Evolutionary conservation across 441 rosid genomes (phyloP), one percentile per base, ranked within the genome.

Genomic region (Raphanus hybrid): DNA sequence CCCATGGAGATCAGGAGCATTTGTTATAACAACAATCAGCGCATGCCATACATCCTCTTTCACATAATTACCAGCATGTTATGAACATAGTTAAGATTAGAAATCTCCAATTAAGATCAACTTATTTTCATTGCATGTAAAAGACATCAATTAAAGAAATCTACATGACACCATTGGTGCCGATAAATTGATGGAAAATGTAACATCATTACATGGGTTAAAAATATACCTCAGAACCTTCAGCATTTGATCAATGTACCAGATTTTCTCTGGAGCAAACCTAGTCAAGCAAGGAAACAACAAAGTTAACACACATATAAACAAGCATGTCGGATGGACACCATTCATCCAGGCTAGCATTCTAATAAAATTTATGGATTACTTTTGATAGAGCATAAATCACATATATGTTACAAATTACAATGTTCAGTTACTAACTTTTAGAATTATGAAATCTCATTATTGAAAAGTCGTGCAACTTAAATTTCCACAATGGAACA

Each of bases 211-310:
- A 54, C 52, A 64, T 65, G 68, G 57, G 64, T 48, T 60, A 35
- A 74, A 48, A 71, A 7, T 75, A 75, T 92, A 96, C 99, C 97
- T 96, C 93, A 54, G 93, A 89, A 93, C 97, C 91, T 89, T 96
- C 82, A 96, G 91, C 98, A 96, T 93, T 88, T 93, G 98, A 86
- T 93, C 94, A 80, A 96, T 89, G 84, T 96, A 91, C 99, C 99
- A 96, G 64, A 84, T 90, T 82, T 96, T 96, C 80, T 93, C 96
- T 1, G 94, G 91, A 69, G 96, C 87, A 89, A 90, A 93, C 97
- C 99, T 96, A 80, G 80, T 60, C 62, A 77, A 23, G 67, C 71
- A 84, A 77, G 82, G 37, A 74, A 73, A 70, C 66, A 71, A 54
- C 64, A 79, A 75, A 39, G 64, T 54, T 52, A 67, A 37, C 61